Evolutionary conservation across 805 yeast species (phyloP), one percentile per base, ranked within the genome.

Genomic region (Tetrapisispora fleetii): DNA sequence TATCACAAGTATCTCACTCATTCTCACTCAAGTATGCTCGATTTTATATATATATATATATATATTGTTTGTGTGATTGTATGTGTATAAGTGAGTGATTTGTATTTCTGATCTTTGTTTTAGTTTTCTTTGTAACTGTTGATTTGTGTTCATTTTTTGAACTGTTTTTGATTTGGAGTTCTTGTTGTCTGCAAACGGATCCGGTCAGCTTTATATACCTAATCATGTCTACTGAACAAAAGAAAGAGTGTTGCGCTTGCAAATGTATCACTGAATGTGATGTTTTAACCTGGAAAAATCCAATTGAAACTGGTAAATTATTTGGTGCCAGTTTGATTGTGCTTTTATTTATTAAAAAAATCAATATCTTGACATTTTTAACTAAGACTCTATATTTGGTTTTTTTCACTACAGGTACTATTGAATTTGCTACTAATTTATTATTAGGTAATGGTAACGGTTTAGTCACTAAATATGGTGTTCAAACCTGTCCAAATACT

Each of bases 391-490:
- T 79, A 48, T 79, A 80, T 64, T 67, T 80, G 52, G 79, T 76
- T 27, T 73, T 89, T 53, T 70, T 76, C 47, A 55, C 76, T 28
- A 76, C 91, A 45, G 93, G 89, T 46, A 73, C 77, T 49, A 85
- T 82, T 48, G 97, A 90, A 72, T 85, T 81, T 62, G 73, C 75
- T 49, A 84, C 95, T 52, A 83, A 83, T 62, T 58, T 79, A 40
- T 68, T 83, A 55, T 75, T 85, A 45, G 96, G 96, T 48, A 68
- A 68, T 46, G 95, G 95, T 48, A 68, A 68, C 45, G 96, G 97
- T 18, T 74, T 90, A 53, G 82, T 91, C 52, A 77, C 89, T 52
- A 78, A 81, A 58, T 80, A 84, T 74, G 81, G 77, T 65, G 87
- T 93, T 17, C 58, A 57, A 46, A 60, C 60, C 16, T 65, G 69